Base-by-base conservation (phyloP, 768 basidiomycete species). In the Phaeotremella fagi region DNA sequence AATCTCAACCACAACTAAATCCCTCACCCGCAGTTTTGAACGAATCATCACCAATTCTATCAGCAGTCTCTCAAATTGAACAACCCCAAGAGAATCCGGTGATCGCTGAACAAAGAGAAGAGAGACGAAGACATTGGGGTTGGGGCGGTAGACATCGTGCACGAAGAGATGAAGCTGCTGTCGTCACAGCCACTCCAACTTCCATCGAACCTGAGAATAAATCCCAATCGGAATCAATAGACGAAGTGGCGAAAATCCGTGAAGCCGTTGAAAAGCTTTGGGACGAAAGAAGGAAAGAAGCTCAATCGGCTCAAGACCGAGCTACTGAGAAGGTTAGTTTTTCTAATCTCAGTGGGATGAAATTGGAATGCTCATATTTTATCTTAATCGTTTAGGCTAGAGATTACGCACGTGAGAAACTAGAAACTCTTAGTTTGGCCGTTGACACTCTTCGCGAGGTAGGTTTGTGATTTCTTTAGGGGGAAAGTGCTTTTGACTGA, bases 401-500 rank as follows among this genome's bases (percentile, higher is more conserved):
- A 43, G 60, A 68, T 31, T 64, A 45, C 23, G 63, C 66, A 1
- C 42, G 55, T 42, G 62, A 64, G 35, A 68, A 64, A 52, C 38
- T 68, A 3, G 66, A 68, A 24, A 64, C 41, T 38, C 41, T 68
- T 14, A 57, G 52, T 27, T 46, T 44, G 2, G 60, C 63, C 3
- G 47, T 68, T 1, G 62, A 64, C 35, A 60, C 52, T 14, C 55
- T 68, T 24, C 48, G 60, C 52, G 60, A 63, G 53, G 63, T 61
- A 35, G 55, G 63, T 50, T 7, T 6, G 38, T 18, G 11, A 6
- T 7, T 41, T 12, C 22, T 7, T 6, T n/a, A n/a, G n/a, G 12
- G 7, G 7, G 22, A 18, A 14, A 41, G 38, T 9, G 22, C 38
- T 41, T 14, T 7, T 12, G 9, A 41, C 11, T 41, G 38, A 22